Evolutionary conservation across 2,329 filamentous ascomycete species (phyloP).

Genomic region (Fusarium liriodendri): DNA sequence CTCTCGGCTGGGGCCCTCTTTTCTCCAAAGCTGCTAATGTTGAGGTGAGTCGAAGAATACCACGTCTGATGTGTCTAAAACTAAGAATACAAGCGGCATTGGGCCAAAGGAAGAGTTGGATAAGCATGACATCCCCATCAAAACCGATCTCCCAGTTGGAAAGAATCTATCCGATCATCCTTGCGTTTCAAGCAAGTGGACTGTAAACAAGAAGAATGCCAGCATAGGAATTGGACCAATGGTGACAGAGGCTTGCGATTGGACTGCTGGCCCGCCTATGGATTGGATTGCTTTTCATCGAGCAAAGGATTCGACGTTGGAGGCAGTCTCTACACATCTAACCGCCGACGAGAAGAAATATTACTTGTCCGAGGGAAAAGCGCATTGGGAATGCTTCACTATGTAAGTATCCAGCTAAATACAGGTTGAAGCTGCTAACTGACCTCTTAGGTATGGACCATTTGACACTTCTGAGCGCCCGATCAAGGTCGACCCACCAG

Average conservation of each 20-base stretch:
- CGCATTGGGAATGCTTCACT: background rate
- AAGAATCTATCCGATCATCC: background rate
- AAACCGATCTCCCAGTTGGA: background rate
- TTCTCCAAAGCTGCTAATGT: background rate
- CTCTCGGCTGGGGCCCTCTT: background rate
- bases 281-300: background rate
- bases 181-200: background rate
- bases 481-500: background rate
- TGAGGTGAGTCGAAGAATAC: background rate
- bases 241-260: background rate
- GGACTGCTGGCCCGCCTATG: background rate
- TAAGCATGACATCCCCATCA: background rate
- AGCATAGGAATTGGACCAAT: background rate
- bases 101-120: background rate
- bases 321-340: background rate
- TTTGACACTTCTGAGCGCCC: background rate
- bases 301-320: background rate
- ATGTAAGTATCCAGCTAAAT: background rate
- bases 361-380: background rate
- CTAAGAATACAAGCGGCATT: background rate
- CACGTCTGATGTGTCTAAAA: rapidly evolving
- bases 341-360: background rate
- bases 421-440: background rate
- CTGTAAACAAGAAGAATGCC: background rate
- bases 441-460: background rate